Conservation (phyloP, 2,329 filamentous ascomycete species). For the Chrysoporthe puriensis region DNA sequence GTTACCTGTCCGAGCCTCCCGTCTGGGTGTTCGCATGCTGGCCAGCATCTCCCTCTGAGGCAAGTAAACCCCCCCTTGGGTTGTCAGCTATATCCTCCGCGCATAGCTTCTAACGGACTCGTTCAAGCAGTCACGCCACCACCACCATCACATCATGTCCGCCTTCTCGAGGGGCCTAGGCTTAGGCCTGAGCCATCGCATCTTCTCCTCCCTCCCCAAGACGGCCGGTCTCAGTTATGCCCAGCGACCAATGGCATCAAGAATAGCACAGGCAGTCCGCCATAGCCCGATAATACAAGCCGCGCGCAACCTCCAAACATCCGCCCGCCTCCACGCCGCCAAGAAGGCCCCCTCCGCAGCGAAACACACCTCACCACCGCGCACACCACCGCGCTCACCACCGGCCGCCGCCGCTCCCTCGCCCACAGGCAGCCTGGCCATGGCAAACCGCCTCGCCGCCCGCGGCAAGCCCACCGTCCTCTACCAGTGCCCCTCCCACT, state of each 20-base stretch:
- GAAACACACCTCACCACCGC: background rate
- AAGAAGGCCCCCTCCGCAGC: slow-evolving; percentile 7
- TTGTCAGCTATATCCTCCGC: background rate
- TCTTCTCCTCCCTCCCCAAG: slow-evolving; percentile 33
- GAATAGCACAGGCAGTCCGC: slow-evolving; percentile 9
- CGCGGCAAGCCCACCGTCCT: slow-evolving; percentile 61
- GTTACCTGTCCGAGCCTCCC: background rate
- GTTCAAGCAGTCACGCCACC: slow-evolving; percentile 8
- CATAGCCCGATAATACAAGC: slow-evolving; percentile 20
- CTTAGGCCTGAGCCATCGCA: slow-evolving; percentile 30
- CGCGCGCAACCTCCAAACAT: slow-evolving; percentile 26
- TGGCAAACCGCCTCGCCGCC: slow-evolving; percentile 57
- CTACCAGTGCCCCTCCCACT: slow-evolving; percentile 68
- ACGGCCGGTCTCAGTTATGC: slow-evolving; percentile 26
- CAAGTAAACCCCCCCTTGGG: background rate
- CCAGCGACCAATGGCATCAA: slow-evolving; percentile 16
- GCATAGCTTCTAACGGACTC: background rate
- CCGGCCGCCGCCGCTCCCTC: slow-evolving; percentile 15
- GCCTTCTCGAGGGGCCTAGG: slow-evolving; percentile 41
- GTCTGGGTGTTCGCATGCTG: background rate
- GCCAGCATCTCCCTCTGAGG: background rate
- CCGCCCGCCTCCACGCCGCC: slow-evolving; percentile 21
- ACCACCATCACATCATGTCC: slow-evolving; percentile 36
- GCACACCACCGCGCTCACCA: background rate
- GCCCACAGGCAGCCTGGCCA: slow-evolving; percentile 16